Percentiles rank a stretch among this genome's conserved stretches.
These are phyloP conservation scores for Vaccinium corymbosum DNA, from an alignment of 148 eudicot species.

Conservation along the genomic window DNA sequence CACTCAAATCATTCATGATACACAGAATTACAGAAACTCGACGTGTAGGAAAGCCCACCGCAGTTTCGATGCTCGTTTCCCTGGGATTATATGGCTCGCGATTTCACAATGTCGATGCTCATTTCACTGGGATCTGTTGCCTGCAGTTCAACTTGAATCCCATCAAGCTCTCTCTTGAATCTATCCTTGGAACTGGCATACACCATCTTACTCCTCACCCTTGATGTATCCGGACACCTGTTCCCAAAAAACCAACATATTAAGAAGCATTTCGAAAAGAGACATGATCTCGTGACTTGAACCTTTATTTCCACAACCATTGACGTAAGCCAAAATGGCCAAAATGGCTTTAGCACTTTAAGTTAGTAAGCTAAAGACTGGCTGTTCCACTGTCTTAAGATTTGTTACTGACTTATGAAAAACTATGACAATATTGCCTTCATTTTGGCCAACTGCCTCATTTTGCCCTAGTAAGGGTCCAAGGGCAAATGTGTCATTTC, in stretches of 20 bases:
- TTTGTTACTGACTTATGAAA: too few relatives aligned
- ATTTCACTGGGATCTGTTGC: constrained; percentile 90
- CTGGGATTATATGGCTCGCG: constrained; percentile 60
- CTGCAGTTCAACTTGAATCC: constrained; percentile 81
- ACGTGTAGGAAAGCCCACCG: constrained; percentile 17
- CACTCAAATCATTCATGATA: neutral
- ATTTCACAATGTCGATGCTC: constrained; percentile 72
- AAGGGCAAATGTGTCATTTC: too few relatives aligned
- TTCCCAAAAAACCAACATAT: neutral
- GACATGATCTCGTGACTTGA: too few relatives aligned
- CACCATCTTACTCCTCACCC: constrained; percentile 89
- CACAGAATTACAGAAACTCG: neutral
- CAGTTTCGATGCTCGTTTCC: constrained; percentile 79
- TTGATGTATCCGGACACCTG: constrained; percentile 79
- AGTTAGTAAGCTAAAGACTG: too few relatives aligned
- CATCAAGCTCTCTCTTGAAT: constrained; percentile 87
- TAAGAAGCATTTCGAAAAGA: neutral
- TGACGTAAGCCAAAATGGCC: too few relatives aligned
- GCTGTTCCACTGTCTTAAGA: too few relatives aligned
- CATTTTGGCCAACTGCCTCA: too few relatives aligned
- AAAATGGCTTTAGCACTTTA: too few relatives aligned
- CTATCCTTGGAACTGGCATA: constrained; percentile 91
- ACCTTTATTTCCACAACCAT: too few relatives aligned
- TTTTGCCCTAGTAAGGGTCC: too few relatives aligned
- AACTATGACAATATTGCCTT: too few relatives aligned